These are phyloP conservation scores for Acer yangbiense DNA, from an alignment of 345 rosid species.

Conservation along the genomic window DNA sequence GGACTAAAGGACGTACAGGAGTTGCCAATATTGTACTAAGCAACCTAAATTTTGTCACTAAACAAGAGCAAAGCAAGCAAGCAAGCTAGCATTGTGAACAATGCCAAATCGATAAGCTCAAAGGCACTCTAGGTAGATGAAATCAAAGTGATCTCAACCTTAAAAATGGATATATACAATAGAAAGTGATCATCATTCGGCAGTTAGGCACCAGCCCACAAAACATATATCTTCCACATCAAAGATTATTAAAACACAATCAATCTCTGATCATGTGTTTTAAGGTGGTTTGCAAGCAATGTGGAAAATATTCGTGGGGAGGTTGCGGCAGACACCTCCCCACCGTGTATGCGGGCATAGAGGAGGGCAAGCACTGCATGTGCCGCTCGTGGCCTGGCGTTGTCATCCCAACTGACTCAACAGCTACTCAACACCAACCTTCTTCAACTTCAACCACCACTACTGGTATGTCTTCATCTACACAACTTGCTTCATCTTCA, in stretches of 20 bases:
- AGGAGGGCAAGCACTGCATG: slow-evolving; percentile 52
- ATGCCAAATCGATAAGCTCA: not conserved
- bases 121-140: no score
- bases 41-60: not conserved
- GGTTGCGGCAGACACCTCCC: slow-evolving; percentile 57
- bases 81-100: not conserved
- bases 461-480: slow-evolving; percentile 7
- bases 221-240: no score
- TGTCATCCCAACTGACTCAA: slow-evolving; percentile 16
- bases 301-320: slow-evolving; percentile 45
- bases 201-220: no score
- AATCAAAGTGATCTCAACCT: no score
- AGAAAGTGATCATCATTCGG: no score
- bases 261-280: slow-evolving; percentile 33
- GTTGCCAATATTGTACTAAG: not conserved
- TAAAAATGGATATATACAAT: no score
- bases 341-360: slow-evolving; percentile 43
- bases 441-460: slow-evolving; percentile 20
- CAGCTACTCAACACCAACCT: not conserved
- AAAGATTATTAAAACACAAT: no score
- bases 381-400: slow-evolving; percentile 65
- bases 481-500: not conserved
- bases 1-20: not conserved
- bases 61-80: not conserved
- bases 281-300: slow-evolving; percentile 48